Conservation (phyloP, 371 early-diverging fungal species). For the Mortierella sp. region DNA sequence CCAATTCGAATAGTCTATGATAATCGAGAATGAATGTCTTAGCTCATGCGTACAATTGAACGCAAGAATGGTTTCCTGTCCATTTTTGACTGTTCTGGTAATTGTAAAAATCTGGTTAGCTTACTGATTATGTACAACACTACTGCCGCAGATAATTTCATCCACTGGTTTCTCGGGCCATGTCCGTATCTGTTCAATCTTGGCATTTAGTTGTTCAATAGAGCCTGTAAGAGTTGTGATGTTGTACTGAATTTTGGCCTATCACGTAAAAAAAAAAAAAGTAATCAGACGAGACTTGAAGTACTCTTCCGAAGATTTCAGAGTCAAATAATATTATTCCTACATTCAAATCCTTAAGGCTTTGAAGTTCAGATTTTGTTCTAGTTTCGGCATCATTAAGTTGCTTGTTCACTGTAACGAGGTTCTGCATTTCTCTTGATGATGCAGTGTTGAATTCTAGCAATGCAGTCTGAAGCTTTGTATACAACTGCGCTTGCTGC, state of each 20-base stretch:
- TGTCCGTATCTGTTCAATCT: slow-evolving; percentile 62
- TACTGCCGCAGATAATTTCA: slow-evolving; percentile 74
- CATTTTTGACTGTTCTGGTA: not conserved
- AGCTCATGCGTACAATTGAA: not conserved
- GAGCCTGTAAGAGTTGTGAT: slow-evolving; percentile 34
- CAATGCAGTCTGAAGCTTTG: slow-evolving; percentile 61
- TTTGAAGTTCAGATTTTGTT: slow-evolving; percentile 75
- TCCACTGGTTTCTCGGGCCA: slow-evolving; percentile 79
- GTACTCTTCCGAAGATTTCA: not conserved
- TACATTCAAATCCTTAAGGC: slow-evolving; percentile 66
- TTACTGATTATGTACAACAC: slow-evolving; percentile 86
- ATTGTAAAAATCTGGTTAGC: not conserved
- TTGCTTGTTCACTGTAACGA: slow-evolving; percentile 67
- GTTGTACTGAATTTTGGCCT: slow-evolving; percentile 43
- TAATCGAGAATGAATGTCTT: not conserved
- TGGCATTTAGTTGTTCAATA: slow-evolving; percentile 42
- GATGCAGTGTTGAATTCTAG: slow-evolving; percentile 60
- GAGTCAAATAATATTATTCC: slow-evolving; percentile 4
- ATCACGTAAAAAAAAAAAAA: not conserved
- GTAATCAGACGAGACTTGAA: not conserved
- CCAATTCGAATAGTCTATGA: slow-evolving; percentile 81
- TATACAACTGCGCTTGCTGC: slow-evolving; percentile 65
- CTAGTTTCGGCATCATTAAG: slow-evolving; percentile 76
- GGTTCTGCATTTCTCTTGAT: slow-evolving; percentile 68
- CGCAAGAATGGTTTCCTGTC: not conserved